A percentile compares a stretch with the other conserved stretches of the same genome.
These are phyloP conservation scores for Rhizodiscina lignyota DNA, from an alignment of 495 filamentous ascomycete species.

Conservation along the genomic window DNA sequence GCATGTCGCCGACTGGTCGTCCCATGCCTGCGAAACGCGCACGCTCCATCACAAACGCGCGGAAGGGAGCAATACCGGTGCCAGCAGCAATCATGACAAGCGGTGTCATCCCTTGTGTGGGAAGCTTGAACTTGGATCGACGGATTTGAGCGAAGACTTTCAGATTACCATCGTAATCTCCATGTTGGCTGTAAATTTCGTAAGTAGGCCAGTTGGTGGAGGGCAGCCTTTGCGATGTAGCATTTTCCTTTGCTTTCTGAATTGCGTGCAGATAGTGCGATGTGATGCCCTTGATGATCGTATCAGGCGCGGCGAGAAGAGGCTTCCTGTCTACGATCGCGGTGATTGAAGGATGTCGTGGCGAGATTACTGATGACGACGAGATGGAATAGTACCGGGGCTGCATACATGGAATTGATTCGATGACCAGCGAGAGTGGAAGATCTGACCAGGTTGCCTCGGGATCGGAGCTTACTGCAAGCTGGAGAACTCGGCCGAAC, in stretches of 20 bases:
- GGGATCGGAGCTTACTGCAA: constrained; percentile 2
- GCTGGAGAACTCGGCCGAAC: constrained; percentile 21
- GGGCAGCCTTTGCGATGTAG: constrained; percentile 13
- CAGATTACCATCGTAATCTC: constrained; percentile 12
- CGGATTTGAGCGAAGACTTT: constrained; percentile 28
- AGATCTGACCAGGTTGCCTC: constrained; percentile 23
- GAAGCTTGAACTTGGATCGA: constrained; percentile 30
- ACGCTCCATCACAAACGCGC: constrained; percentile 29
- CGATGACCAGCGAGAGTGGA: constrained; percentile 29
- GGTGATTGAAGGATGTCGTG: constrained; percentile 27
- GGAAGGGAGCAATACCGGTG: constrained; percentile 32
- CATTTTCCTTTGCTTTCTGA: constrained; percentile 8
- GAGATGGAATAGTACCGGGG: constrained; percentile 40
- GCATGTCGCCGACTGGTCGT: constrained; percentile 22
- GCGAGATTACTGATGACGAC: constrained; percentile 28
- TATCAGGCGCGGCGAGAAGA: constrained; percentile 12
- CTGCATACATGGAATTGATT: constrained; percentile 25
- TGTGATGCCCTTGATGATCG: constrained; percentile 26
- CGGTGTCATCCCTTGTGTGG: constrained; percentile 16
- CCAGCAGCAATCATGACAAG: constrained; percentile 31
- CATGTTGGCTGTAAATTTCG: no score
- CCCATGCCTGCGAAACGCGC: constrained; percentile 24
- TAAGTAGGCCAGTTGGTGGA: constrained; percentile 23
- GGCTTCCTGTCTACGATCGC: constrained; percentile 22
- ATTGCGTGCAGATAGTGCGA: constrained; percentile 31